Evolutionary conservation across 371 early-diverging fungal genomes (phyloP).

Genomic region (Mortierella sp.): DNA sequence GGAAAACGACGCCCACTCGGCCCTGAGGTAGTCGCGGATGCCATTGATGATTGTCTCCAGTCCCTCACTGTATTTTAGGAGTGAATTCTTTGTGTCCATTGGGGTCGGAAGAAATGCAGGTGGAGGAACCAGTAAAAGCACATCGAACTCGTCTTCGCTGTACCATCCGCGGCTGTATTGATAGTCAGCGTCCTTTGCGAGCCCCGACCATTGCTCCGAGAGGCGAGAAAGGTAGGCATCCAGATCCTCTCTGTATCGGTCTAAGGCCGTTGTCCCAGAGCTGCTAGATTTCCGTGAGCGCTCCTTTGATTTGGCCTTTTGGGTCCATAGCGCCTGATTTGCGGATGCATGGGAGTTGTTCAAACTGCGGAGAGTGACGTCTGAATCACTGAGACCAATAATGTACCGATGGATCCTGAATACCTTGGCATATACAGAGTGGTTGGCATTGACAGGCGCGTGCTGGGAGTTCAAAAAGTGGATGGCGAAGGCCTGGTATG

Average conservation of each 20-base stretch:
- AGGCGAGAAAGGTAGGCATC: slow-evolving; percentile 34
- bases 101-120: slow-evolving; percentile 46
- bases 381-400: slow-evolving; percentile 74
- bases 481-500: slow-evolving; percentile 71
- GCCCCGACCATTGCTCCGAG: slow-evolving; percentile 50
- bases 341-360: slow-evolving; percentile 47
- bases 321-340: slow-evolving; percentile 45
- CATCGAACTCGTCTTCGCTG: slow-evolving; percentile 59
- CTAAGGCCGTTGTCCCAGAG: background rate
- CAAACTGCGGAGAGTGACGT: slow-evolving; percentile 67
- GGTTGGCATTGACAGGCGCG: slow-evolving; percentile 56
- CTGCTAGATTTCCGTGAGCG: slow-evolving; percentile 9
- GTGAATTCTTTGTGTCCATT: slow-evolving; percentile 50
- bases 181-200: slow-evolving; percentile 46
- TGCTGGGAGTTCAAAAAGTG: slow-evolving; percentile 64
- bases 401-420: slow-evolving; percentile 73
- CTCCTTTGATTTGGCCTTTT: slow-evolving; percentile 36
- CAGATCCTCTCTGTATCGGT: slow-evolving; percentile 29
- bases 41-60: slow-evolving; percentile 26
- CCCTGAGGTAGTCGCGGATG: slow-evolving; percentile 37
- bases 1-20: slow-evolving; percentile 55
- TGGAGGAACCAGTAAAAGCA: slow-evolving; percentile 46
- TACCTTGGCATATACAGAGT: slow-evolving; percentile 73
- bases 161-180: slow-evolving; percentile 64
- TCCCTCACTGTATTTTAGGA: slow-evolving; percentile 40